Conservation (phyloP, 257 asterid genomes). For the Gentiana macrophylla region DNA sequence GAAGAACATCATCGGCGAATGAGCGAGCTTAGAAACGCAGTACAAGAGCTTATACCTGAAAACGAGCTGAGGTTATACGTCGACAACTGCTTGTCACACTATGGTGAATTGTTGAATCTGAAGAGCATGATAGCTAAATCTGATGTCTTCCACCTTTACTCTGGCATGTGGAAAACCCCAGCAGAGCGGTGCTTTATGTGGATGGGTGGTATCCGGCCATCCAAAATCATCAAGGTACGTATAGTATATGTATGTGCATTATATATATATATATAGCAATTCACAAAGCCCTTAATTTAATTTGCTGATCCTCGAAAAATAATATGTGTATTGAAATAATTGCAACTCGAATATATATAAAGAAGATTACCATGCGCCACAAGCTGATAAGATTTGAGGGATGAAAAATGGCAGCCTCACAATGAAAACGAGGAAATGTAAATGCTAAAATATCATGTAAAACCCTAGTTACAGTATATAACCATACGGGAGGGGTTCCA, state of each 20-base stretch:
- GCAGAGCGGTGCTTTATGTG: constrained; percentile 88
- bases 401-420: background rate
- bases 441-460: constrained; percentile 1
- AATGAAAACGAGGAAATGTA: background rate
- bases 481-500: too few relatives aligned
- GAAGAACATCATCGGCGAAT: constrained; percentile 67
- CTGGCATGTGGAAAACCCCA: constrained; percentile 90
- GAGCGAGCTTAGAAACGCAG: constrained; percentile 59
- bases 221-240: constrained; percentile 69
- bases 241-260: background rate
- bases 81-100: constrained; percentile 53
- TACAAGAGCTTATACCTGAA: constrained; percentile 56
- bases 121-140: constrained; percentile 49
- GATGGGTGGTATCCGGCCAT: constrained; percentile 89
- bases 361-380: constrained; percentile 2
- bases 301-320: background rate
- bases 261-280: background rate
- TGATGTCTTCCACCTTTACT: constrained; percentile 64
- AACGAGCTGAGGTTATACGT: constrained; percentile 51
- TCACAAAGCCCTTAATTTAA: constrained; percentile 1
- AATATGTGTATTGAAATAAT: too few relatives aligned
- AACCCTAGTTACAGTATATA: constrained; percentile 9
- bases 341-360: background rate
- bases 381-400: constrained; percentile 4
- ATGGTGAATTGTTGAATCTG: constrained; percentile 43